Base-by-base conservation (phyloP, 2,329 filamentous ascomycete genomes). In the Didymella segeticola region DNA sequence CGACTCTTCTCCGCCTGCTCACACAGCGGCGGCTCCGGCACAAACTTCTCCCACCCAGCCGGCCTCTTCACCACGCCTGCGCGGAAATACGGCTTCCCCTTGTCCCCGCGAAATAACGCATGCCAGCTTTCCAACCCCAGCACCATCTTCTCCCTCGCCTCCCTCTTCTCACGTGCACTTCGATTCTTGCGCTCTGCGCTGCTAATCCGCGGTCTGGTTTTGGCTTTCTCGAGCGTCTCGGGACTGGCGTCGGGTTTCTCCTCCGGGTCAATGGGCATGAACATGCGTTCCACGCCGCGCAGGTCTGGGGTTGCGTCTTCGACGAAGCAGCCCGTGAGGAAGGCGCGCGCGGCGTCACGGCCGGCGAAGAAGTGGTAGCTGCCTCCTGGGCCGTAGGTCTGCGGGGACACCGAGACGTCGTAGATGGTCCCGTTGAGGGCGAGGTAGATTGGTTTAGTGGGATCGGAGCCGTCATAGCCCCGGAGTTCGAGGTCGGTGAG, bases 241-340 rank as follows among this genome's bases (percentile, higher is more conserved):
- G 65, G 48, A 2, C 57, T 60, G 2, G 62, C 57, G 6, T 56
- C 51, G 26, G 56, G 47, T 14, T 68, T 67, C 10, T 79, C 80
- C 15, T 83, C 78, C 29, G 93, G 89, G 36, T 75, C 71, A 8
- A 93, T 72, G 0, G 86, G 84, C 2, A 88, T 74, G 76, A 86
- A 98, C 84, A 96, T 95, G 59, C 87, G 83, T 78, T 98, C 95
- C 4, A 91, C 88, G 38, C 95, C 95, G 57, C 90, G 85, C 73
- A 97, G 78, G 77, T 99, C 95, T 3, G 89, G 83, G 2, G 88
- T 95, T 26, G 87, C 80, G 79, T 99, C 95, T 60, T 91, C 88
- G 31, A 85, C 79, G 78, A 99, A 99, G 75, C 95, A 99, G 15
- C 91, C 91, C 2, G 95, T 98, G 17, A 99, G 87, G 75, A 92